Percentiles rank a stretch among this genome's conserved stretches.
These are phyloP conservation scores for Candida multigemmis DNA, from an alignment of 805 yeast genomes.

Conservation along the genomic window DNA sequence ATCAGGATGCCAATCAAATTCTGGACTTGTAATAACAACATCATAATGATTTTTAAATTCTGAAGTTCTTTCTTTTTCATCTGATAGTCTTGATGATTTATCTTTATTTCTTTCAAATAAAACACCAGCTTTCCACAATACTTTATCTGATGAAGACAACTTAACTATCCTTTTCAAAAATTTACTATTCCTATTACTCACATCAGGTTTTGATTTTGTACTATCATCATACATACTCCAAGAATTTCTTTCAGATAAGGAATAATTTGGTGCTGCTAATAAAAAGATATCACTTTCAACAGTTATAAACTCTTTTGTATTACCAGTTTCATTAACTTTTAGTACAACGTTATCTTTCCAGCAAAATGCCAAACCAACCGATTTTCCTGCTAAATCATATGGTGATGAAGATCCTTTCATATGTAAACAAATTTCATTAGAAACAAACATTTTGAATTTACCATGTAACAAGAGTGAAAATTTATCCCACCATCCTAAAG, in stretches of 20 bases:
- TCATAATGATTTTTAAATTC: conserved; percentile 56
- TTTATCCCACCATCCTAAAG: conserved; percentile 45
- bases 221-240: conserved; percentile 27
- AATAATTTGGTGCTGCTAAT: conserved; percentile 47
- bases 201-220: conserved; percentile 9
- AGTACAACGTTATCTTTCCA: conserved; percentile 51
- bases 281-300: conserved; percentile 49
- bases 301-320: conserved; percentile 40
- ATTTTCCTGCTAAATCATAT: conserved; percentile 44
- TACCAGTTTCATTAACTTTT: conserved; percentile 40
- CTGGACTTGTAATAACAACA: conserved; percentile 54
- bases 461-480: conserved; percentile 49
- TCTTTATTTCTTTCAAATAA: conserved; percentile 56
- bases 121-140: conserved; percentile 72
- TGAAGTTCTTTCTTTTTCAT: conserved; percentile 33
- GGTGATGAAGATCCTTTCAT: conserved; percentile 57
- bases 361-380: conserved; percentile 56
- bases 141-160: conserved; percentile 49
- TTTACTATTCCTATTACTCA: conserved; percentile 19
- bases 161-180: conserved; percentile 41
- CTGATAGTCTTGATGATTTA: conserved; percentile 17
- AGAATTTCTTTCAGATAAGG: conserved; percentile 19
- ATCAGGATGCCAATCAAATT: conserved; percentile 50
- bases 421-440: conserved; percentile 48
- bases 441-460: conserved; percentile 35